Evolutionary conservation across 306 rosid genomes (phyloP), one percentile per base, ranked within the genome.

Genomic region (Malus domestica): DNA sequence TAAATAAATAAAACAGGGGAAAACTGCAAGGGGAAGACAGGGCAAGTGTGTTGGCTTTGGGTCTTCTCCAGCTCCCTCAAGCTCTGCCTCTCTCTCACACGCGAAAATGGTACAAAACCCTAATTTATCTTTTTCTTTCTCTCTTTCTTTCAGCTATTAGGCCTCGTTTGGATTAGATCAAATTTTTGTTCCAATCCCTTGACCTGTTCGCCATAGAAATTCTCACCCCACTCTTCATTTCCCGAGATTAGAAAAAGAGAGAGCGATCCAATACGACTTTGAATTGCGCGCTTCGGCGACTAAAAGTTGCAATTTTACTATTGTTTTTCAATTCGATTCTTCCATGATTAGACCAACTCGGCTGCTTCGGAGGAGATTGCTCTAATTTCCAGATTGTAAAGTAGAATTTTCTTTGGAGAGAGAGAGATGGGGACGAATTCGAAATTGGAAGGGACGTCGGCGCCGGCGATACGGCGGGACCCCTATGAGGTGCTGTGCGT

Each of bases 401-500:
- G 72, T 72, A 62, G 61, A 38, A 29, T 33, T 33, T 23, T 40
- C 3, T 54, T 55, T 54, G 7, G 12, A 42, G 61, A 46, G 80
- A 46, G 80, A 25, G 75, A 38, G 32, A 85, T 83, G 85, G 90
- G 86, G 32, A 88, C 82, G 83, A 88, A 85, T 85, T 89, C 98
- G 33, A 90, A 92, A 68, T 78, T 81, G 85, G 97, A 95, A 84
- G 97, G 97, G 86, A 57, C 97, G 30, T 92, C 98, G 35, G 81
- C 92, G 72, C 92, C 91, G 71, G 88, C 92, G 33, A 75, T 58
- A 80, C 88, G 98, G 69, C 90, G 97, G 54, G 99, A 96, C 81
- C 99, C 99, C 8, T 96, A 96, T n/a, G 97, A 92, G 85, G 97
- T 96, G 2, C 85, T 96, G 75, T 72, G 80, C 23, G 89, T 96